A percentile compares a stretch with the other conserved stretches of the same genome.
phyloP scores from a whole-genome alignment of 495 filamentous ascomycete genomes.

The Glutinoglossum americanum region DNA sequence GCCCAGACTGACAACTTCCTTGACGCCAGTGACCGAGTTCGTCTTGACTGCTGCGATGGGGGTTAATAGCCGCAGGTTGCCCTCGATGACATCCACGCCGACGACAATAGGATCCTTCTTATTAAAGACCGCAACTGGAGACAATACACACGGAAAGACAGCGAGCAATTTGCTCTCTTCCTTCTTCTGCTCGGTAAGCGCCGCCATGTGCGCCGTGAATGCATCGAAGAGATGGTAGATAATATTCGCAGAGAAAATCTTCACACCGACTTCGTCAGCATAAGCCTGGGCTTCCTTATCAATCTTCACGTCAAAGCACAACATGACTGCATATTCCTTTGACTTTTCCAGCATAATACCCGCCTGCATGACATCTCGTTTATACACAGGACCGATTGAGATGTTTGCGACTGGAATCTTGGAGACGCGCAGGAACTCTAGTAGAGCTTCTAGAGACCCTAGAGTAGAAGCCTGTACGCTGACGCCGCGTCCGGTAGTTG shows the following conservation, averaged over 20 bases:
- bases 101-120: slow-evolving; percentile 93
- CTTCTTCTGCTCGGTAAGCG: slow-evolving; percentile 72
- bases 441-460: slow-evolving; percentile 84
- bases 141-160: slow-evolving; percentile 88
- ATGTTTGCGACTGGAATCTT: slow-evolving; percentile 98
- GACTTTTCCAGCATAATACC: slow-evolving; percentile 94
- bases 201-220: slow-evolving; percentile 84
- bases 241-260: slow-evolving; percentile 96
- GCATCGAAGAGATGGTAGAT: slow-evolving; percentile 97
- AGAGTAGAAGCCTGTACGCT: slow-evolving; percentile 94
- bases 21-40: slow-evolving; percentile 54
- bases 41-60: slow-evolving; percentile 69
- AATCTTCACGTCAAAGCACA: slow-evolving; percentile 98
- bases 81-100: slow-evolving; percentile 86
- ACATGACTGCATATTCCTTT: slow-evolving; percentile 93
- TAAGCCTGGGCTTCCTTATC: slow-evolving; percentile 89
- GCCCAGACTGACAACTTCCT: slow-evolving; percentile 65
- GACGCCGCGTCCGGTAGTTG: slow-evolving; percentile 80
- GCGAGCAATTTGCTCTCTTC: slow-evolving; percentile 88
- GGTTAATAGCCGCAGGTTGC: slow-evolving; percentile 62
- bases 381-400: slow-evolving; percentile 93
- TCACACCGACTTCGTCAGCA: slow-evolving; percentile 85
- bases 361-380: slow-evolving; percentile 93
- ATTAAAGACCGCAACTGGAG: slow-evolving; percentile 87
- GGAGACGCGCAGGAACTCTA: slow-evolving; percentile 82